Percentiles rank a stretch among this genome's conserved stretches.
phyloP scores from a whole-genome alignment of 2,329 filamentous ascomycete species.

The Botryosphaeria agaves region DNA sequence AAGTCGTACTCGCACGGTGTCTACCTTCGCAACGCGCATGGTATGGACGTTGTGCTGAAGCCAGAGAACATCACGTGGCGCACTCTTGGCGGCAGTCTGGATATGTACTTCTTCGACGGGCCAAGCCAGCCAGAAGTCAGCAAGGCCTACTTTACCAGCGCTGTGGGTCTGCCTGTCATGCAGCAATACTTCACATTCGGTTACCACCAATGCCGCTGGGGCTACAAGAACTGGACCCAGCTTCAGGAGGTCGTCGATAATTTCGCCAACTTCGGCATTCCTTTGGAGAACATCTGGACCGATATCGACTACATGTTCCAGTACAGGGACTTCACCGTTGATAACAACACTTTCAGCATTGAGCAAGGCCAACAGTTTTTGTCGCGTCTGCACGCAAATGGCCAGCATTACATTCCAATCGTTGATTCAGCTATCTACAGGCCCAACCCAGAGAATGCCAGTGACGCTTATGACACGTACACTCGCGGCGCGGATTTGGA shows the following conservation, averaged over 20 bases:
- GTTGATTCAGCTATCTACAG: conserved; percentile 51
- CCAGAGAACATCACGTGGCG: conserved; percentile 54
- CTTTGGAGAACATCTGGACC: conserved; percentile 33
- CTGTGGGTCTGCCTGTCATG: conserved; percentile 56
- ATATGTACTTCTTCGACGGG: conserved; percentile 65
- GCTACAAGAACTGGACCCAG: conserved; percentile 56
- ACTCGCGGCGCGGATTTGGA: conserved; percentile 14
- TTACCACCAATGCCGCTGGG: conserved; percentile 72
- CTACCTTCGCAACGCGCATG: conserved; percentile 60
- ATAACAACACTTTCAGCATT: conserved; percentile 33
- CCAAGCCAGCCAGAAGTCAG: conserved; percentile 51
- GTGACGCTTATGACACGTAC: conserved; percentile 37
- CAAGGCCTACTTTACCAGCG: conserved; percentile 49
- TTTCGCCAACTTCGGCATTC: conserved; percentile 37
- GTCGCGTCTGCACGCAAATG: conserved; percentile 31
- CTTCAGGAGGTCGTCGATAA: conserved; percentile 39
- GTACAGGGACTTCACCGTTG: conserved; percentile 42
- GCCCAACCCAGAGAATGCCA: conserved; percentile 51
- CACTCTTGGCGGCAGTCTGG: conserved; percentile 57
- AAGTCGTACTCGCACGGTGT: conserved; percentile 58
- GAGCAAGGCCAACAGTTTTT: conserved; percentile 34
- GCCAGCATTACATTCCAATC: conserved; percentile 43
- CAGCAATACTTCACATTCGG: conserved; percentile 71
- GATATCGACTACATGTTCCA: conserved; percentile 41
- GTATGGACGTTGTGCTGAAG: conserved; percentile 52